Percentiles rank a stretch among this genome's conserved stretches.
These are phyloP conservation scores for Luvunga scandens DNA, from an alignment of 345 rosid genomes.

Conservation along the genomic window DNA sequence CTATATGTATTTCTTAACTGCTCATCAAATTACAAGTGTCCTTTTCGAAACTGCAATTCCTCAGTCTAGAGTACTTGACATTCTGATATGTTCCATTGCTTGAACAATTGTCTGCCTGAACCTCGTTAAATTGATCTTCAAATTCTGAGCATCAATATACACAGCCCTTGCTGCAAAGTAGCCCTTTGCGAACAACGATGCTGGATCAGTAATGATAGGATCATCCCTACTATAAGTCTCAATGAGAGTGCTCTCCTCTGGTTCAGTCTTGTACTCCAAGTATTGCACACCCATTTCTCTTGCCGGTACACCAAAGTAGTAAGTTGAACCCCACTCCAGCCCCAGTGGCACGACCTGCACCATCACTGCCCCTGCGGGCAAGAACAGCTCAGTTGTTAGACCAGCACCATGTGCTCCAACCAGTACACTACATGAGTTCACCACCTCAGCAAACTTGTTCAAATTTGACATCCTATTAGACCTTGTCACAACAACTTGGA, in stretches of 20 bases:
- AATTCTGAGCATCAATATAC: slow-evolving; percentile 32
- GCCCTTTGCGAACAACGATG: neutral
- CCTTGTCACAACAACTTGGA: slow-evolving; percentile 20
- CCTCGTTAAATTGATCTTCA: slow-evolving; percentile 28
- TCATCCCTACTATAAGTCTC: slow-evolving; percentile 21
- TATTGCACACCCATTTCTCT: slow-evolving; percentile 32
- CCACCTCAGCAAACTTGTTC: slow-evolving; percentile 16
- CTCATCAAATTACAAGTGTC: neutral
- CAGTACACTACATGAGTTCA: slow-evolving; percentile 34
- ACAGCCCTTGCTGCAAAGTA: neutral
- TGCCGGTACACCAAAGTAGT: slow-evolving; percentile 29
- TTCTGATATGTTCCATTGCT: slow-evolving; percentile 23
- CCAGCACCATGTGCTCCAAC: slow-evolving; percentile 51
- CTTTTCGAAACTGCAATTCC: slow-evolving; percentile 5
- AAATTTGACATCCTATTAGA: slow-evolving; percentile 30
- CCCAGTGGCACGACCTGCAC: slow-evolving; percentile 41
- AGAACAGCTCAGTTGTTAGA: slow-evolving; percentile 34
- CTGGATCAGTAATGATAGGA: slow-evolving; percentile 29
- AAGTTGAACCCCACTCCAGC: slow-evolving; percentile 30
- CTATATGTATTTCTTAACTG: neutral
- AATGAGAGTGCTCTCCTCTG: slow-evolving; percentile 39
- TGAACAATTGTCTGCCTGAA: slow-evolving; percentile 28
- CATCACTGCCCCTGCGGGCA: slow-evolving; percentile 24
- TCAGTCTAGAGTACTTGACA: neutral
- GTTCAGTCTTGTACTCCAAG: slow-evolving; percentile 37